Evolutionary conservation across 305 asterid species (phyloP), one percentile per base, ranked within the genome.

Genomic region (Solanum hybrid): DNA sequence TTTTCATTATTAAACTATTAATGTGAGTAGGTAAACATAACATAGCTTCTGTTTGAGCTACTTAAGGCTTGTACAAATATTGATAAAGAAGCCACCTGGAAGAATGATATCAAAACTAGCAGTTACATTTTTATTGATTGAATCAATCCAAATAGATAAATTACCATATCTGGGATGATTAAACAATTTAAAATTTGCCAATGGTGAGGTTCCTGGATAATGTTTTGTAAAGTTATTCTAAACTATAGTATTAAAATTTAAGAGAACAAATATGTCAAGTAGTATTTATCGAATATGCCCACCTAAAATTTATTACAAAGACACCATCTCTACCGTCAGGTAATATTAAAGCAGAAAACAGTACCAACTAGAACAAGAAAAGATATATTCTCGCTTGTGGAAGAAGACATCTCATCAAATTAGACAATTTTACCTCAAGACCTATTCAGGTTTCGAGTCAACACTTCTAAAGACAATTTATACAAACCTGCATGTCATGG

Each of bases 401-500:
- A 82, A 82, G 37, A 51, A 82, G 37, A 51, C 31, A 56, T 31
- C 75, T 51, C 31, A 51, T 84, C 75, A 31, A 51, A 32, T 51
- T 27, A 51, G 75, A 84, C 64, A 29, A 51, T 32, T 51, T 56
- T 56, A 56, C 51, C 76, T 17, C 45, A 32, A 85, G 88, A 56
- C 45, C 29, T 85, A 22, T 56, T 85, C 45, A 56, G 26, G 45
- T 56, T 56, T 85, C 10, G 34, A 85, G 76, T 85, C 45, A 56
- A 56, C 13, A 85, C 45, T 56, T 51, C 45, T 10, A 56, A 84
- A 85, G 4, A 31, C 77, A 85, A 85, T 56, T 56, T 79, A 66
- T 56, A 90, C 94, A 89, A 91, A 98, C 99, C 89, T 87, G 89
- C 56, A 87, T 77, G 42, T 87, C 89, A 87, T 87, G 89, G 34